Conservation (phyloP, 2,329 filamentous ascomycete genomes). For the Cladophialophora bantiana region DNA sequence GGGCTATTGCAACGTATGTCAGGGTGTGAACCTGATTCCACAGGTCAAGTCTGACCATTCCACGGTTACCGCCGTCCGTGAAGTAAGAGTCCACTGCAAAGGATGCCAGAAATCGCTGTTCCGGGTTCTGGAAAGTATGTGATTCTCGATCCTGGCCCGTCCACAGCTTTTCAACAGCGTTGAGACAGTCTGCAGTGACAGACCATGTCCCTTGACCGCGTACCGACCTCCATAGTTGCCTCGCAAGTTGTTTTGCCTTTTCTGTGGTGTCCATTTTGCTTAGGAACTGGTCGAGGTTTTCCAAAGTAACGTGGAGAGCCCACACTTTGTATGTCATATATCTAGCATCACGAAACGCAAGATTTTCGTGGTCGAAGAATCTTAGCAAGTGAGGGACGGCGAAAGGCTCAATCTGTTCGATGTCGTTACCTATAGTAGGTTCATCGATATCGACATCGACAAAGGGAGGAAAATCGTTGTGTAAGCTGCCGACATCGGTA, state of each 20-base stretch:
- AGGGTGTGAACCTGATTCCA: not conserved
- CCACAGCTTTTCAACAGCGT: constrained; percentile 1
- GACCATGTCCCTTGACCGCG: not conserved
- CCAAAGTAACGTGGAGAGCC: constrained; percentile 3
- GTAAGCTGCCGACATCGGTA: not conserved
- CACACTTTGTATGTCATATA: constrained; percentile 1
- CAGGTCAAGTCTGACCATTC: not conserved
- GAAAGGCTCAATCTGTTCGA: not conserved
- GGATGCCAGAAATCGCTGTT: not conserved
- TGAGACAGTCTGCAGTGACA: not conserved
- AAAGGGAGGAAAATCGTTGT: not conserved
- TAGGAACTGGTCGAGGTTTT: constrained; percentile 2
- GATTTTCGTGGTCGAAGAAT: not conserved
- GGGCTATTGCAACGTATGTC: not conserved
- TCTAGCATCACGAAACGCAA: constrained; percentile 2
- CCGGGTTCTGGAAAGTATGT: constrained; percentile 3
- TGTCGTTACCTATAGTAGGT: not conserved
- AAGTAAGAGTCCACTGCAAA: constrained; percentile 3
- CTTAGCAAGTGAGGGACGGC: not conserved
- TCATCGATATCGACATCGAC: not conserved
- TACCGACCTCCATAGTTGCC: not conserved
- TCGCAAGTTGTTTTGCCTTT: not conserved
- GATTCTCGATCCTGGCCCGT: constrained; percentile 5
- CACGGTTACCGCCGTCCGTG: not conserved
- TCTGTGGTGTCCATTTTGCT: not conserved